Evolutionary conservation across 116 monocot species (phyloP), one percentile per base, ranked within the genome.

Genomic region (Zostera marina): DNA sequence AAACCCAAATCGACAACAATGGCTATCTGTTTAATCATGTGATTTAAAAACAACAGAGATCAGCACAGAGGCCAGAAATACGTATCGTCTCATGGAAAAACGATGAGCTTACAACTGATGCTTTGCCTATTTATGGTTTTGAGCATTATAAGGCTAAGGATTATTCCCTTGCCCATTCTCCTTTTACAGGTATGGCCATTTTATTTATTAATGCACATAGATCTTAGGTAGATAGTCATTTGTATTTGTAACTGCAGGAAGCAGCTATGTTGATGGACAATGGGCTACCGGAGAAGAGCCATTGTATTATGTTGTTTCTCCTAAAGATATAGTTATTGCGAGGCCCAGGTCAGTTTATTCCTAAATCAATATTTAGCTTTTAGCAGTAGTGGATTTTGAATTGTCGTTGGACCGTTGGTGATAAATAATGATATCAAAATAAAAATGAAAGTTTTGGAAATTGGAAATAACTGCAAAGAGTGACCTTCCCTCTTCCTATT

Each of bases 201-300:
- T 32, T 32, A 5, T 32, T 32, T 2, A 32, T 32, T 32, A 32
- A 32, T 32, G 1, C 32, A 32, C 32, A 32, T 32, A 32, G 32
- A 32, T 32, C 2, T 32, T 32, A 32, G 32, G 32, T 32, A 32
- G 32, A 32, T 32, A 32, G 32, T 47, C 15, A 22, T 57, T 65
- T 53, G 42, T 60, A 41, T 12, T 14, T 56, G 43, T 70, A 10
- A 56, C 61, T 73, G 41, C 65, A 98, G 98, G 98, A 72, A 98
- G 83, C 63, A 98, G 98, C 66, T 83, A 98, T 77, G 98, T 91
- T 54, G 98, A 86, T 66, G 91, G 86, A 23, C 98, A 98, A 66
- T 98, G 98, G 98, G 90, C 98, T 66, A 79, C 80, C 63, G 98
- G 98, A 52, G 91, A 98, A 62, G 98, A 98, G 73, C 98, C 98